Conservation (phyloP, 495 filamentous ascomycete species). For the Hypoxylon fuscum region DNA sequence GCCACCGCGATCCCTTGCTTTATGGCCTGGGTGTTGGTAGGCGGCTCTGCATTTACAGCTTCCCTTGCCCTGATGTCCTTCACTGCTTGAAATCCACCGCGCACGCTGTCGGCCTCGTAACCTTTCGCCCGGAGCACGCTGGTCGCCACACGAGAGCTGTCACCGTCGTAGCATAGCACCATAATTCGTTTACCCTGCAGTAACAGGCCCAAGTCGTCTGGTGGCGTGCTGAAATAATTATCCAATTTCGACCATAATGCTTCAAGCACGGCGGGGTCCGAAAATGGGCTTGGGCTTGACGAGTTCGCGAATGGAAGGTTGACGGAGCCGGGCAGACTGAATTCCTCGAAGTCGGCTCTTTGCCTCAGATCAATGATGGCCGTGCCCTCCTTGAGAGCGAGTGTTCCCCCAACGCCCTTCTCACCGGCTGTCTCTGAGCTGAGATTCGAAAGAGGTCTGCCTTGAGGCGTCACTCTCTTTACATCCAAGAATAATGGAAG, state of each 20-base stretch:
- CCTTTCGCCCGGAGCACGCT: constrained; percentile 62
- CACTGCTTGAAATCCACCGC: constrained; percentile 49
- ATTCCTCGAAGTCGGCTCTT: constrained; percentile 50
- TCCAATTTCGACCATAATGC: constrained; percentile 59
- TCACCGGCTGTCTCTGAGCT: neutral
- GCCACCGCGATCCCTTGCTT: constrained; percentile 16
- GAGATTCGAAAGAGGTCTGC: constrained; percentile 27
- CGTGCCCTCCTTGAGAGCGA: constrained; percentile 22
- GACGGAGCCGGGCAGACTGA: constrained; percentile 56
- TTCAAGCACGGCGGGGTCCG: constrained; percentile 53
- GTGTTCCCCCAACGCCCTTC: neutral
- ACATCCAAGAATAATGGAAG: constrained; percentile 52
- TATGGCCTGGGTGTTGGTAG: neutral
- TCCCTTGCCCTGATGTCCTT: constrained; percentile 11
- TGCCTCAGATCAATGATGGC: constrained; percentile 56
- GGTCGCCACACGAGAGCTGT: constrained; percentile 62
- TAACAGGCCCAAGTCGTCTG: constrained; percentile 39
- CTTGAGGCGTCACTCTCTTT: constrained; percentile 19
- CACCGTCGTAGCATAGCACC: constrained; percentile 63
- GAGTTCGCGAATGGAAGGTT: constrained; percentile 56
- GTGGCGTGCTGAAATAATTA: constrained; percentile 28
- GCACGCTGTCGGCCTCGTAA: constrained; percentile 59
- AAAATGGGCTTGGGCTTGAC: constrained; percentile 51
- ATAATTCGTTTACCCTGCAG: constrained; percentile 49
- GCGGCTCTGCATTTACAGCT: neutral